These are phyloP conservation scores for Coemansia sp. DNA, from an alignment of 192 early-diverging fungal species.

Conservation along the genomic window DNA sequence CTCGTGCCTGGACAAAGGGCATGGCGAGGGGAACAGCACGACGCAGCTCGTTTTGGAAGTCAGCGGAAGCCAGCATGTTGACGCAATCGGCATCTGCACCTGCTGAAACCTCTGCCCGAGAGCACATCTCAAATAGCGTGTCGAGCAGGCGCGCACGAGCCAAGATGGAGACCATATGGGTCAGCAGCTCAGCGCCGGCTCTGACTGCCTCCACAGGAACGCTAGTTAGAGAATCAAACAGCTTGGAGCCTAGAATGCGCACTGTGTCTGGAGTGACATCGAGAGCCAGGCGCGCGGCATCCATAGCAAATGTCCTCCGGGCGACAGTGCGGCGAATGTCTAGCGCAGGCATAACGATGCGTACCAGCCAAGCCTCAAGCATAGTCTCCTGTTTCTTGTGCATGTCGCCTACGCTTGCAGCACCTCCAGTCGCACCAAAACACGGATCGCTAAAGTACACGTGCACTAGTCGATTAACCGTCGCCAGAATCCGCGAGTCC, in stretches of 20 bases:
- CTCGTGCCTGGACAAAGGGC: constrained; percentile 33
- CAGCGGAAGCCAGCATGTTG: constrained; percentile 20
- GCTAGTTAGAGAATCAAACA: constrained; percentile 15
- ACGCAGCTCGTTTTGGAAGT: constrained; percentile 12
- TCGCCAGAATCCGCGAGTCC: constrained; percentile 12
- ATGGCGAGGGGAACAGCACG: constrained; percentile 30
- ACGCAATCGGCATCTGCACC: too few relatives aligned
- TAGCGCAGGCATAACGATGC: constrained; percentile 14
- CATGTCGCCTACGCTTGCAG: constrained; percentile 8
- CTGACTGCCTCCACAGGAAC: constrained; percentile 3
- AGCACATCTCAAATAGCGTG: constrained; percentile 12
- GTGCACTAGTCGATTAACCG: constrained; percentile 18
- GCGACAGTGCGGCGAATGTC: background rate
- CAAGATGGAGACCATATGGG: constrained; percentile 20
- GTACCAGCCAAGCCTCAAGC: constrained; percentile 25
- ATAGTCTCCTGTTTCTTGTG: constrained; percentile 10
- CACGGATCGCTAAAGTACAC: constrained; percentile 30
- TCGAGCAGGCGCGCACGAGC: constrained; percentile 33
- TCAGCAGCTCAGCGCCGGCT: constrained; percentile 4
- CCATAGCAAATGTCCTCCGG: constrained; percentile 7
- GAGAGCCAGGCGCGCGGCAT: constrained; percentile 21
- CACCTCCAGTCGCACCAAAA: constrained; percentile 29
- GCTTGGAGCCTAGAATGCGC: constrained; percentile 8
- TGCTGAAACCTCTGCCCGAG: constrained; percentile 1
- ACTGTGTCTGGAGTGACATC: constrained; percentile 29